Percentiles rank a stretch among this genome's conserved stretches.
Conservation (phyloP, 768 basidiomycete species). For the Pleurotus sapidus region DNA sequence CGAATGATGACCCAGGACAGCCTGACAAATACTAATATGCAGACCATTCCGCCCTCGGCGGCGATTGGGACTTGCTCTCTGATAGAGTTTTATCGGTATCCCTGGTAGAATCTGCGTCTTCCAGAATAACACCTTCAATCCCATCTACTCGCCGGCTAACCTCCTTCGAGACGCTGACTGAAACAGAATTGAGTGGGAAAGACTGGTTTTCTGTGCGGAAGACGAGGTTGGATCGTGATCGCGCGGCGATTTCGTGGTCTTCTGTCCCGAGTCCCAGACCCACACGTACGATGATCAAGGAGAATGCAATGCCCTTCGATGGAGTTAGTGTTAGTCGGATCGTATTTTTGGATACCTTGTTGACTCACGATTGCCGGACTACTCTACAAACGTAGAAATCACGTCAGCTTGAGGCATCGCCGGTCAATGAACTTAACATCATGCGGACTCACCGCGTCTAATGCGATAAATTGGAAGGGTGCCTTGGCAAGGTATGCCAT, state of each 20-base stretch:
- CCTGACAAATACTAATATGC: not conserved
- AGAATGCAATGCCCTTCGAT: not conserved
- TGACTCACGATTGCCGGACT: slow-evolving; percentile 3
- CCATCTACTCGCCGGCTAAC: not conserved
- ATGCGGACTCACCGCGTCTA: not conserved
- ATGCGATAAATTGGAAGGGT: not conserved
- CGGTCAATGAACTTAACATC: not conserved
- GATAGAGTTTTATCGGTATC: not conserved
- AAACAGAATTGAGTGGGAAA: not conserved
- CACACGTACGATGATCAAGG: slow-evolving; percentile 8
- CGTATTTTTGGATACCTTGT: not conserved
- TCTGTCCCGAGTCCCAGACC: slow-evolving; percentile 1
- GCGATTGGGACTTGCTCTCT: not conserved
- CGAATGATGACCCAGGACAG: too few species aligned
- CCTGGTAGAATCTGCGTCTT: not conserved
- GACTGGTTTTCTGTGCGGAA: slow-evolving; percentile 1
- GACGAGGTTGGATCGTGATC: not conserved
- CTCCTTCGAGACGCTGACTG: slow-evolving; percentile 1
- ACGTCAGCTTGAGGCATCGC: not conserved
- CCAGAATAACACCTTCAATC: not conserved
- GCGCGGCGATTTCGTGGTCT: not conserved
- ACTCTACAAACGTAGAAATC: not conserved
- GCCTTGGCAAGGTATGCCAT: slow-evolving; percentile 4
- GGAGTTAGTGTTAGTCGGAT: not conserved
- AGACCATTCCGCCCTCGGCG: not conserved